These are phyloP conservation scores for Amanita muscaria DNA, from an alignment of 768 basidiomycete genomes.

Conservation along the genomic window DNA sequence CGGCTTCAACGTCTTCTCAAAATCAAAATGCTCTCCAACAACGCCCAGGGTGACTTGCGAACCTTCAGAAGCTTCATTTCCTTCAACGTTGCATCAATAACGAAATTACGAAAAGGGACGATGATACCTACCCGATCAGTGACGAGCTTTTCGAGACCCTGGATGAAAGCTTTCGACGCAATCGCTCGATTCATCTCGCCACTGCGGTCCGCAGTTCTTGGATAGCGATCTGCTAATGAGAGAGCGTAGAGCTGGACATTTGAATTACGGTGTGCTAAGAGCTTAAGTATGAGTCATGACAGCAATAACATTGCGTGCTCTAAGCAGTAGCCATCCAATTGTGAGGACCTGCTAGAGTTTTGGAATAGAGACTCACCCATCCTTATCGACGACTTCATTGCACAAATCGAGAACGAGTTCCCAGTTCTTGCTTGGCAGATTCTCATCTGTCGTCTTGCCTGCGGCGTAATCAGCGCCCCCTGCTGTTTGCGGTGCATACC, in stretches of 20 bases:
- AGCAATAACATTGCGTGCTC: conserved; percentile 79
- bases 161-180: conserved; percentile 84
- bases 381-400: conserved; percentile 89
- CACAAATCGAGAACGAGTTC: conserved; percentile 89
- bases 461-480: no score
- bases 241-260: conserved; percentile 96
- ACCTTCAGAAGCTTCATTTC: no score
- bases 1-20: no score
- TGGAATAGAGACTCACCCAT: conserved; percentile 56
- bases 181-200: conserved; percentile 77
- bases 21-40: no score
- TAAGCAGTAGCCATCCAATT: conserved; percentile 22
- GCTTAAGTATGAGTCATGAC: conserved; percentile 83
- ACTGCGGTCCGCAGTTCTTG: conserved; percentile 89
- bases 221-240: conserved; percentile 80
- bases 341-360: no score
- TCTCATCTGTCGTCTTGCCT: conserved; percentile 98
- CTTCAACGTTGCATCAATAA: no score
- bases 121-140: conserved; percentile 65
- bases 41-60: no score
- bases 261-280: conserved; percentile 87
- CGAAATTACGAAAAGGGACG: neutral
- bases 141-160: conserved; percentile 78
- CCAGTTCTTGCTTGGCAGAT: conserved; percentile 92
- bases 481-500: conserved; percentile 54